These are phyloP conservation scores for Metschnikowia similis DNA, from an alignment of 805 yeast species.

Conservation along the genomic window DNA sequence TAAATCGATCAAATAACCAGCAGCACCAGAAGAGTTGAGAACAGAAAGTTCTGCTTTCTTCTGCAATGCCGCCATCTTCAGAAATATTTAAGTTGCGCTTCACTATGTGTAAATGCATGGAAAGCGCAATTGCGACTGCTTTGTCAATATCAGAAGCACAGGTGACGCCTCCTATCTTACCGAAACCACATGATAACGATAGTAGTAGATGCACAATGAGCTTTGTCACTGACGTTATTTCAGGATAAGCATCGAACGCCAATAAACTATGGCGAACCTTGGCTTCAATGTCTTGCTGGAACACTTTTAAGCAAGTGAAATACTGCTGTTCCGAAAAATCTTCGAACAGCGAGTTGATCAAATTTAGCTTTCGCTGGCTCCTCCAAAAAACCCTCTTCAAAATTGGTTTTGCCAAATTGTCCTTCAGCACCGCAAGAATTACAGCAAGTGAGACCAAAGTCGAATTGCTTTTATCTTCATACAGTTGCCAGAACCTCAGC, in stretches of 20 bases:
- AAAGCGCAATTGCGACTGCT: background rate
- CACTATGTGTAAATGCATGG: conserved; percentile 19
- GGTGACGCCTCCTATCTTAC: background rate
- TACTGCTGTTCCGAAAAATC: conserved; percentile 5
- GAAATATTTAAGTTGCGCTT: background rate
- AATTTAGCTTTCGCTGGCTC: conserved; percentile 1
- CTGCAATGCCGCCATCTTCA: background rate
- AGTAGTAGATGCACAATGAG: conserved; percentile 23
- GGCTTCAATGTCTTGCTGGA: conserved; percentile 24
- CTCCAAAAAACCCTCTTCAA: conserved; percentile 19
- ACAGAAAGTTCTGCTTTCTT: conserved; percentile 12
- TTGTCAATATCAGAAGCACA: background rate
- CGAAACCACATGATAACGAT: conserved; percentile 1
- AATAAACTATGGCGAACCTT: conserved; percentile 31
- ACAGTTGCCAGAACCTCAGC: conserved; percentile 26
- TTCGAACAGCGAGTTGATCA: background rate
- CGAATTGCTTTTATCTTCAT: conserved; percentile 16
- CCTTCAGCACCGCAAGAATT: conserved; percentile 26
- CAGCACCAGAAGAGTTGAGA: conserved; percentile 33
- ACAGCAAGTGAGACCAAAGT: conserved; percentile 24
- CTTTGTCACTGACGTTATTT: conserved; percentile 24
- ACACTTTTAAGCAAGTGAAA: conserved; percentile 10
- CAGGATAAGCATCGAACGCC: conserved; percentile 29
- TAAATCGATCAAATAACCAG: conserved; percentile 30
- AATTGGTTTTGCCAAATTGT: conserved; percentile 25